Conservation (phyloP, 805 yeast genomes). For the Debaryomyces tyrocola region DNA sequence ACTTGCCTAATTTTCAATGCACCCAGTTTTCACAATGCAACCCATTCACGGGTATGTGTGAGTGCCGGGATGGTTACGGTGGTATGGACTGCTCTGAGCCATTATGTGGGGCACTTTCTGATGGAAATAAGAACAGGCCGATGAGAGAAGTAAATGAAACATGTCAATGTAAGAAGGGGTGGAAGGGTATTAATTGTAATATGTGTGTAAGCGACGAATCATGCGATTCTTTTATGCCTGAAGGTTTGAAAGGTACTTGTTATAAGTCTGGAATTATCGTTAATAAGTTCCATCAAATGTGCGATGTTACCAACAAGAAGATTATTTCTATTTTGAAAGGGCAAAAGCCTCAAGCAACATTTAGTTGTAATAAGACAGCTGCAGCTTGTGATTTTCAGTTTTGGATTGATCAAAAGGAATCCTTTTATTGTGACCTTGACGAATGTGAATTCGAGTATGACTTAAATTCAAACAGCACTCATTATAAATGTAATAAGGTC, state of each 20-base stretch:
- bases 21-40: conserved; percentile 90
- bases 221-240: conserved; percentile 88
- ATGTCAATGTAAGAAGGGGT: conserved; percentile 81
- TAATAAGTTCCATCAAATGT: conserved; percentile 80
- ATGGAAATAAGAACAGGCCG: conserved; percentile 65
- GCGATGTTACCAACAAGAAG: conserved; percentile 90
- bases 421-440: conserved; percentile 83
- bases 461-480: conserved; percentile 60
- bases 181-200: conserved; percentile 95
- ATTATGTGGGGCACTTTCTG: conserved; percentile 75
- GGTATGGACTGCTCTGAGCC: conserved; percentile 92
- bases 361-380: conserved; percentile 73
- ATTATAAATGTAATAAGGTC: conserved; percentile 73
- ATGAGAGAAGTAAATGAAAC: conserved; percentile 49
- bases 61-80: conserved; percentile 89
- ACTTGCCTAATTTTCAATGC: conserved; percentile 86
- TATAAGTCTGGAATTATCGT: conserved; percentile 83
- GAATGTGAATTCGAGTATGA: conserved; percentile 73
- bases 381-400: conserved; percentile 84
- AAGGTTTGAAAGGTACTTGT: conserved; percentile 82
- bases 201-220: conserved; percentile 71
- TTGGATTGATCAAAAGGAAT: conserved; percentile 90
- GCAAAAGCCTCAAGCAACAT: conserved; percentile 85
- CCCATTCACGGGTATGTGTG: conserved; percentile 85
- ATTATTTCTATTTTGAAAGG: conserved; percentile 80